Percentiles rank a stretch among this genome's conserved stretches.
phyloP scores from a whole-genome alignment of 2,329 filamentous ascomycete genomes.

The Magnaporthales sp. region DNA sequence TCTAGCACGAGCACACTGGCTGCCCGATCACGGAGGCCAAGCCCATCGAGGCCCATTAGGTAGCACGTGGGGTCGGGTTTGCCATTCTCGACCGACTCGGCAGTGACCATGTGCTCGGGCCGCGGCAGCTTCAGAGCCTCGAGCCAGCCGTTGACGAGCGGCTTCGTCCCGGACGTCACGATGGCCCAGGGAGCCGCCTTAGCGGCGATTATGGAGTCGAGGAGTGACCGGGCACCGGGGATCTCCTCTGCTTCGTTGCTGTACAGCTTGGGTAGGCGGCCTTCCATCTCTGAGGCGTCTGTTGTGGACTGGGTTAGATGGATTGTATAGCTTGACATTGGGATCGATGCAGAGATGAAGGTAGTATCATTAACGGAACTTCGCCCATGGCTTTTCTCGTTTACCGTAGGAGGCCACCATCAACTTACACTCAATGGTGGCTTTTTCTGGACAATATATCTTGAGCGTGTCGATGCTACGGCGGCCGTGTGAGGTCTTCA shows the following conservation, averaged over 20 bases:
- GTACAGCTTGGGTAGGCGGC: conserved; percentile 65
- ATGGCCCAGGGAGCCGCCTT: conserved; percentile 72
- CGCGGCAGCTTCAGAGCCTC: conserved; percentile 54
- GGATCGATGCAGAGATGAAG: not conserved
- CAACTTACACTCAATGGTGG: conserved; percentile 83
- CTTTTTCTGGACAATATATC: conserved; percentile 72
- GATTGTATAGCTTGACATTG: conserved; percentile 61
- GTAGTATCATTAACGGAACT: not conserved
- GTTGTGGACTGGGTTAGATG: conserved; percentile 54
- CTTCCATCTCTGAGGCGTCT: conserved; percentile 78
- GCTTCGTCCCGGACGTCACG: conserved; percentile 64
- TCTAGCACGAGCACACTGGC: conserved; percentile 68
- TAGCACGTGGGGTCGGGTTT: conserved; percentile 76
- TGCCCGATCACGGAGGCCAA: conserved; percentile 40
- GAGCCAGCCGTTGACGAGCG: conserved; percentile 66
- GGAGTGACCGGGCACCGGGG: conserved; percentile 66
- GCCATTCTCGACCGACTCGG: conserved; percentile 65
- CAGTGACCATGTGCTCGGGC: conserved; percentile 61
- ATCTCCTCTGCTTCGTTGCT: conserved; percentile 77
- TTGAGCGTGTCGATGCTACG: conserved; percentile 79
- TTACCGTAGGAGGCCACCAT: not conserved
- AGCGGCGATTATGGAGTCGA: conserved; percentile 57
- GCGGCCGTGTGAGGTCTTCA: conserved; percentile 85
- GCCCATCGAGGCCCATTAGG: conserved; percentile 52
- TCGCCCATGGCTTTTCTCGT: not conserved